phyloP scores from a whole-genome alignment of 2,329 filamentous ascomycete species.

The Diaporthe humulicola region DNA sequence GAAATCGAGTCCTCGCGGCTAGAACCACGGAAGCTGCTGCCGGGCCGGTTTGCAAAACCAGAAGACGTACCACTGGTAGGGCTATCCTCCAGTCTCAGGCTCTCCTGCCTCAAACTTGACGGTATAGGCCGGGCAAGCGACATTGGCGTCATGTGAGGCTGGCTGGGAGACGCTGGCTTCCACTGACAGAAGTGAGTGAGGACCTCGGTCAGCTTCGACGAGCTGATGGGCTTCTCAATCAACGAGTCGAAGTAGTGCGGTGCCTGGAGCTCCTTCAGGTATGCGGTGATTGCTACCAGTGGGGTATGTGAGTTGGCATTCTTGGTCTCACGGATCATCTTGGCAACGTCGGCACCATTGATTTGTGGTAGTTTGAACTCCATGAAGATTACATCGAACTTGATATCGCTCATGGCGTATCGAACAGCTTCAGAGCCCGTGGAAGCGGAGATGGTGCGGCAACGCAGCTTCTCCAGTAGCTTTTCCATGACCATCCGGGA shows the following conservation, averaged over 20 bases:
- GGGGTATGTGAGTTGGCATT: constrained; percentile 95
- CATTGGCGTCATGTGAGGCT: constrained; percentile 56
- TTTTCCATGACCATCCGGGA: constrained; percentile 99
- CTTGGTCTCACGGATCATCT: constrained; percentile 97
- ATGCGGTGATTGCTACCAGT: constrained; percentile 96
- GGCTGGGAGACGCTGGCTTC: constrained; percentile 78
- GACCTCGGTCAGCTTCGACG: constrained; percentile 90
- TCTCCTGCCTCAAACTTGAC: constrained; percentile 75
- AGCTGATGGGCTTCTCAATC: constrained; percentile 96
- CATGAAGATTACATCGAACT: constrained; percentile 98
- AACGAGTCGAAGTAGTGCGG: constrained; percentile 96
- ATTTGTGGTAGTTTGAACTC: constrained; percentile 96
- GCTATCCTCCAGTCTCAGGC: constrained; percentile 79
- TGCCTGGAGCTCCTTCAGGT: constrained; percentile 95
- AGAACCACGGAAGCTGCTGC: constrained; percentile 82
- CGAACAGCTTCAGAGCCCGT: constrained; percentile 93
- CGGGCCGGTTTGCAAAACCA: constrained; percentile 75
- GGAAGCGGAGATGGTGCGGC: constrained; percentile 90
- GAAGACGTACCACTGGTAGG: constrained; percentile 82
- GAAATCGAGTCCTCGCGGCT: constrained; percentile 91
- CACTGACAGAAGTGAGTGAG: constrained; percentile 91
- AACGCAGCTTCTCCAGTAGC: constrained; percentile 92
- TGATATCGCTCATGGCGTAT: constrained; percentile 96
- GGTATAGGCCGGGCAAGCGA: constrained; percentile 71
- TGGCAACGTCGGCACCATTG: constrained; percentile 93